Evolutionary conservation across 331 rosid genomes (phyloP), one percentile per base, ranked within the genome.

Genomic region (Cydonia oblonga): DNA sequence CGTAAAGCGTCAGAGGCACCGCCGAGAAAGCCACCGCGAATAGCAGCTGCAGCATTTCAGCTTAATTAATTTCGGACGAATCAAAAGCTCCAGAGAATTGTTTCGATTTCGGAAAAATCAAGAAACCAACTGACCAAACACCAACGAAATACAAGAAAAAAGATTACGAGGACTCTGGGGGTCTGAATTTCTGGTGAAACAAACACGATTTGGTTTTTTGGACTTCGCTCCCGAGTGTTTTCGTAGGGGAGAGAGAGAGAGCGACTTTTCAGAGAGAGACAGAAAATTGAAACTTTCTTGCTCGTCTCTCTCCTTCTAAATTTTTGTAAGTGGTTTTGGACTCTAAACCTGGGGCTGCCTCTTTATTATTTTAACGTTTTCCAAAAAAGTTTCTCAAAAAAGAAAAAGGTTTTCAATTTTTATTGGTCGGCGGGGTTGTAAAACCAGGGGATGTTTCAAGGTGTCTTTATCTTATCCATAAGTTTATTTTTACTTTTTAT

Each of bases 11-110:
- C 40, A 92, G 72, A 26, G 95, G 96, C 73, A 81, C 86, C n/a
- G 91, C 90, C 5, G 96, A 82, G 90, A 90, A 82, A 4, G 92
- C 97, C 81, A 85, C 85, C 32, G 92, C 96, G 52, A 90, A 84
- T 15, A 82, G 16, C 29, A 92, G 77, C 73, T 83, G 87, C 42
- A 87, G 82, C 93, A 89, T 91, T 80, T 73, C 69, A 70, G n/a
- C n/a, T 40, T 40, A 40, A 11, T 40, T 40, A 40, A 40, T 40
- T 35, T 64, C 66, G 19, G 32, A 11, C 64, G 32, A 62, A 18
- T 28, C 40, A 56, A 56, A 56, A 56, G 5, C 7, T 12, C 46
- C 46, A 40, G 15, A 40, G 5, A 40, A 40, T 40, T 40, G 16
- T 11, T 40, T 35, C 12, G 42, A 9, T 35, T 35, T 35, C 42